Evolutionary conservation across 2,329 filamentous ascomycete genomes (phyloP).

Genomic region (Fusarium piperis): DNA sequence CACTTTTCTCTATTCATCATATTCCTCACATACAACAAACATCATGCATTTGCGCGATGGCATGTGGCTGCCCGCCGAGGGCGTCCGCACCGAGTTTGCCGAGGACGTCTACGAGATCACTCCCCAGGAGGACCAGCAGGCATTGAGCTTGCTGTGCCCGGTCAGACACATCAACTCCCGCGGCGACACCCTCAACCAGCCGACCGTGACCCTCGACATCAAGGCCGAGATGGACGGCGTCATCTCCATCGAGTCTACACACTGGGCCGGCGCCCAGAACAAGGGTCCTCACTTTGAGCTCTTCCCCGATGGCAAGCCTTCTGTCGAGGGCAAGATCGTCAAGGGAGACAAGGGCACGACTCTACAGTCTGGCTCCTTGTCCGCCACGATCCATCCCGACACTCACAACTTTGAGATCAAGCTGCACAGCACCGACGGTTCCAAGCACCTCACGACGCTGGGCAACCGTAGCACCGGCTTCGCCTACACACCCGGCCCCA

Average conservation of each 20-base stretch:
- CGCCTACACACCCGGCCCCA: slow-evolving; percentile 48
- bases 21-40: slow-evolving; percentile 2
- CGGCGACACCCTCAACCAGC: slow-evolving; percentile 65
- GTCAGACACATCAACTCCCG: slow-evolving; percentile 62
- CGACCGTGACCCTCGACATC: slow-evolving; percentile 58
- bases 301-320: slow-evolving; percentile 49
- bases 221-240: slow-evolving; percentile 52
- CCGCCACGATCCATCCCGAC: slow-evolving; percentile 48
- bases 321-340: slow-evolving; percentile 41
- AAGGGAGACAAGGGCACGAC: slow-evolving; percentile 49
- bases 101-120: slow-evolving; percentile 68
- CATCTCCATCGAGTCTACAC: slow-evolving; percentile 52
- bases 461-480: slow-evolving; percentile 53
- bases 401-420: slow-evolving; percentile 52
- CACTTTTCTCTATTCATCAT: background rate
- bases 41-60: slow-evolving; percentile 50
- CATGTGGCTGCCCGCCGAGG: slow-evolving; percentile 72
- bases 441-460: slow-evolving; percentile 50
- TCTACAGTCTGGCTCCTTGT: slow-evolving; percentile 49
- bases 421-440: slow-evolving; percentile 50
- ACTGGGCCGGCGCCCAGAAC: slow-evolving; percentile 51
- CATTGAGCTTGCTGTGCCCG: slow-evolving; percentile 65
- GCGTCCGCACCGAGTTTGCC: slow-evolving; percentile 70
- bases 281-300: slow-evolving; percentile 53
- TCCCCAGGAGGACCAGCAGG: slow-evolving; percentile 55